These are phyloP conservation scores for Tricholoma hemisulphureum DNA, from an alignment of 768 basidiomycete genomes.

Conservation along the genomic window DNA sequence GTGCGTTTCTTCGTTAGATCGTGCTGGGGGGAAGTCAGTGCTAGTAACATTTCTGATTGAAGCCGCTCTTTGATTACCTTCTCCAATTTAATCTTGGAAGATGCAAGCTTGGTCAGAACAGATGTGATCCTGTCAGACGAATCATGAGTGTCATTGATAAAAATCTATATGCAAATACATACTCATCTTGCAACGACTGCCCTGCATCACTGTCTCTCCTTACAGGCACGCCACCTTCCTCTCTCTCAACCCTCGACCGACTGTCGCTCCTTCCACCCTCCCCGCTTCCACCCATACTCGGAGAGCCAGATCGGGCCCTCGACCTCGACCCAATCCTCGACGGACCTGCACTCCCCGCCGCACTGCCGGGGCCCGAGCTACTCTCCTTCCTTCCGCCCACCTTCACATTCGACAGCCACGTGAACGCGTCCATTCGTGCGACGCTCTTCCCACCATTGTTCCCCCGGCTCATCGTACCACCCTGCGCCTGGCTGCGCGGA, in stretches of 20 bases:
- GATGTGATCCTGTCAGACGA: conserved; percentile 59
- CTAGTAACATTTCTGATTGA: background rate
- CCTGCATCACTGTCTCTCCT: conserved; percentile 32
- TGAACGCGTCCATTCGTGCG: conserved; percentile 59
- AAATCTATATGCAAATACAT: conserved; percentile 17
- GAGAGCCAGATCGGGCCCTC: conserved; percentile 23
- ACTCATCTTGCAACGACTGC: conserved; percentile 75
- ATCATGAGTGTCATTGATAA: background rate
- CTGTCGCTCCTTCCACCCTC: conserved; percentile 48
- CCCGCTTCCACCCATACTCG: conserved; percentile 11
- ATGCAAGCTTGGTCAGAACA: conserved; percentile 62
- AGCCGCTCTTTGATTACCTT: conserved; percentile 49
- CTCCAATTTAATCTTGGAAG: conserved; percentile 79
- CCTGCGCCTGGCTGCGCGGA: conserved; percentile 21
- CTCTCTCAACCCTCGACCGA: conserved; percentile 31
- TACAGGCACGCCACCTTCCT: conserved; percentile 3
- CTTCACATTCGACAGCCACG: conserved; percentile 74
- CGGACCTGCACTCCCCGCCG: conserved; percentile 43
- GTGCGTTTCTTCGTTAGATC: conserved; percentile 72
- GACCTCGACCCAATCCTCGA: conserved; percentile 50
- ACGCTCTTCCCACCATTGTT: conserved; percentile 48
- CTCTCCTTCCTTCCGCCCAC: conserved; percentile 56
- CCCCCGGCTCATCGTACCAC: conserved; percentile 49
- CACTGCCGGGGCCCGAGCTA: conserved; percentile 55
- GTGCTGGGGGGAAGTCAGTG: conserved; percentile 38